Evolutionary conservation across 2,329 filamentous ascomycete species (phyloP).

Genomic region (Pseudogymnoascus sp.): DNA sequence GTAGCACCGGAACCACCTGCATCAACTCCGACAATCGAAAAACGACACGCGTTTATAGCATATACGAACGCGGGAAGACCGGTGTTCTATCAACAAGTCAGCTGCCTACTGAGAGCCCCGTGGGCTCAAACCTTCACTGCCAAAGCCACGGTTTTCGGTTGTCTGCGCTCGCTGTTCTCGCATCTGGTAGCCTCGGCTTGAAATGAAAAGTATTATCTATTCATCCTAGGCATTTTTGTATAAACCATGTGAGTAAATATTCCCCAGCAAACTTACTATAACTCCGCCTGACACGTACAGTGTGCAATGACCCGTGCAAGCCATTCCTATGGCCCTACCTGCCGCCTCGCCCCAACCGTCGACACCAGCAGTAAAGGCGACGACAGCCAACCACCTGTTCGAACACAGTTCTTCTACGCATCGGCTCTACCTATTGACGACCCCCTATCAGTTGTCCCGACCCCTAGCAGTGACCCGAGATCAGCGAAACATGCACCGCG

Average conservation of each 20-base stretch:
- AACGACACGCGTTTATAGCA: conserved; percentile 3
- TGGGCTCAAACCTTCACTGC: background rate
- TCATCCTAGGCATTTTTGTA: background rate
- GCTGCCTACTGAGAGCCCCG: conserved; percentile 1
- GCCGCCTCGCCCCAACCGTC: conserved; percentile 22
- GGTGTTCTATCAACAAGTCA: background rate
- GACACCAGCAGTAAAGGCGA: conserved; percentile 21
- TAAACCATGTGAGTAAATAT: background rate
- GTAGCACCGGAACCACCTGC: background rate
- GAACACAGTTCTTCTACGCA: conserved; percentile 77
- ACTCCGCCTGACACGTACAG: conserved; percentile 9
- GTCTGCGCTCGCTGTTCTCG: no score
- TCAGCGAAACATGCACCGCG: conserved; percentile 56
- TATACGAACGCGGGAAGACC: background rate
- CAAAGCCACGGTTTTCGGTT: background rate
- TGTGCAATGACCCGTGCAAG: conserved; percentile 23
- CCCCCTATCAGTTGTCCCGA: conserved; percentile 61
- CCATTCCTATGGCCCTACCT: conserved; percentile 28
- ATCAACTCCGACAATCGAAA: conserved; percentile 1
- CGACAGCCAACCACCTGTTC: conserved; percentile 48
- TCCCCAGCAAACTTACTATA: background rate
- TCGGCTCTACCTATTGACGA: conserved; percentile 81
- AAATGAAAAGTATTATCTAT: conserved; percentile 11
- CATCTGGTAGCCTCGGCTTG: background rate
- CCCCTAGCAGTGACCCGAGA: conserved; percentile 44